Evolutionary conservation across 2,329 filamentous ascomycete species (phyloP), one percentile per base, ranked within the genome.

Genomic region (Fusarium sp.): DNA sequence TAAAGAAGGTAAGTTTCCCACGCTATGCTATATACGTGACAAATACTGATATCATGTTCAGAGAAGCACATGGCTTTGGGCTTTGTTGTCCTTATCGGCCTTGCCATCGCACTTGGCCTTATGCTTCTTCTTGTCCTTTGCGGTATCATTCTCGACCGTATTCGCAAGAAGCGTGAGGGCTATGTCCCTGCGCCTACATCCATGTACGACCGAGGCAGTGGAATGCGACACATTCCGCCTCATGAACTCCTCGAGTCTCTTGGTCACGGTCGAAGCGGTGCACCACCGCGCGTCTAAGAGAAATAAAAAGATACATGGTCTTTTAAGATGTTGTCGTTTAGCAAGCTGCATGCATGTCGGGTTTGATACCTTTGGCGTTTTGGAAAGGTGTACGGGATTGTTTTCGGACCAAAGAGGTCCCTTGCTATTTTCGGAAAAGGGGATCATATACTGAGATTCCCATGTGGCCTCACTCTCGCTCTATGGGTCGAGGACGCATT

Each of bases 61-160:
- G 85, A 80, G 65, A 81, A 83, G 50, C 84, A 89, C 71, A 84
- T 96, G 72, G 89, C 91, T 12, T 82, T 92, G 44, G 93, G 91
- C 46, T 92, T 93, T 67, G 86, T 97, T 57, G 91, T 97, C 38
- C 86, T 97, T 13, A 95, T 97, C 69, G 89, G 88, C 20, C 87
- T 97, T 36, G 93, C 89, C 57, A 92, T 96, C 62, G 87, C 93
- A 2, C 87, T 97, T 3, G 92, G 84, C 30, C 82, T 95, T 63
- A 92, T 93, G 74, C 91, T 95, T 78, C 81, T 95, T 45, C 85
- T 97, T 53, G 92, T 97, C 54, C 85, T 92, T 50, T 86, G 87
- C 20, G 93, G 93, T 67, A 88, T 97, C 65, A 75, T 92, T 44
- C 84, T 94, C 59, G 92, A 96, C 80, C 88, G 92, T 64, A 84